phyloP scores from a whole-genome alignment of 495 filamentous ascomycete species.

The Aspergillus incahuasiensis region DNA sequence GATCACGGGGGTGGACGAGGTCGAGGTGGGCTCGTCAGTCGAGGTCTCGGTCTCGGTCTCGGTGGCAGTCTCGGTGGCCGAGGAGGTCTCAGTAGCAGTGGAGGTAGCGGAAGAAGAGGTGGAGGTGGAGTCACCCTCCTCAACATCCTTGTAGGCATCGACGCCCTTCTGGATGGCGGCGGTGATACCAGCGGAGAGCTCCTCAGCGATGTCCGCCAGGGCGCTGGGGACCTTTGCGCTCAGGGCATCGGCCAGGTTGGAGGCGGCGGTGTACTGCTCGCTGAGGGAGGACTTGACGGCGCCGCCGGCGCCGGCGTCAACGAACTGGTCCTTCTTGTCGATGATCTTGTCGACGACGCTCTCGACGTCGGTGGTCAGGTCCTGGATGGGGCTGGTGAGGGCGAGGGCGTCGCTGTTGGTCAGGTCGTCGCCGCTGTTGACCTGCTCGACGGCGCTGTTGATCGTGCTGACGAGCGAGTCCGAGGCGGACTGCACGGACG shows the following conservation, averaged over 20 bases:
- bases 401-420: constrained; percentile 25
- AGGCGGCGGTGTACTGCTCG: constrained; percentile 28
- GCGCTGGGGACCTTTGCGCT: constrained; percentile 31
- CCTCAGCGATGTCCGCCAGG: constrained; percentile 20
- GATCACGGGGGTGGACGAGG: constrained; percentile 14
- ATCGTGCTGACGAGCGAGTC: constrained; percentile 30
- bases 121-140: constrained; percentile 3
- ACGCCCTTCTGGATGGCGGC: constrained; percentile 29
- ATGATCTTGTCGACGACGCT: constrained; percentile 26
- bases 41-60: not conserved
- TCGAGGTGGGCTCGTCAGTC: constrained; percentile 2
- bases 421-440: constrained; percentile 22
- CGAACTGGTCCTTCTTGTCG: constrained; percentile 32
- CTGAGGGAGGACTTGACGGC: constrained; percentile 14
- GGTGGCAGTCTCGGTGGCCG: constrained; percentile 1
- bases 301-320: constrained; percentile 26
- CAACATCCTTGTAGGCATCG: constrained; percentile 18
- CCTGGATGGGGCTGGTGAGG: constrained; percentile 30
- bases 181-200: constrained; percentile 30
- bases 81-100: constrained; percentile 10
- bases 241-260: constrained; percentile 28
- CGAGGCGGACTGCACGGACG: constrained; percentile 28
- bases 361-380: constrained; percentile 28
- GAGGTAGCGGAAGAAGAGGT: constrained; percentile 8
- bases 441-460: constrained; percentile 24